Evolutionary conservation across 345 rosid species (phyloP).

Genomic region (Moricandia arvensis): DNA sequence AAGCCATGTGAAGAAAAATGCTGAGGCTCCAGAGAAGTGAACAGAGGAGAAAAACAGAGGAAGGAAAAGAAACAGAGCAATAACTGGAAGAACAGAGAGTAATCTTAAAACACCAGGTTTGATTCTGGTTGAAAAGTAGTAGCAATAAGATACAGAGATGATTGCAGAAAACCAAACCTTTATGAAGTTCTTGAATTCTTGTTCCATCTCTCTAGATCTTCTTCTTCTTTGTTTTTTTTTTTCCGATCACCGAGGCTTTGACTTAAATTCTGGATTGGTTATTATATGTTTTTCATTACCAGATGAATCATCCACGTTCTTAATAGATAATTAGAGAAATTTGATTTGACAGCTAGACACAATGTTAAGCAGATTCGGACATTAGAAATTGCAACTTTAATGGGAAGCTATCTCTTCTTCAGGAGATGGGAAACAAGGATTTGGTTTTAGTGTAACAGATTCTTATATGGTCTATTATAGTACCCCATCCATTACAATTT

Average conservation of each 20-base stretch:
- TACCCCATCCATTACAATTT: no score
- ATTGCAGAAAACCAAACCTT: conserved; percentile 24
- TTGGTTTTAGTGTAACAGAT: not conserved
- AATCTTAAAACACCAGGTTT: conserved; percentile 14
- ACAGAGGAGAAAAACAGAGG: conserved; percentile 38
- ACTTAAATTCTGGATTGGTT: not conserved
- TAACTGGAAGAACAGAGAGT: conserved; percentile 38
- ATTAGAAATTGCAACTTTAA: not conserved
- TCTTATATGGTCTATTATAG: not conserved
- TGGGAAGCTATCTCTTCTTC: not conserved
- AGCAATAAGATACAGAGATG: conserved; percentile 36
- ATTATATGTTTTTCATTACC: no score
- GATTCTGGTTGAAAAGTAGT: conserved; percentile 17
- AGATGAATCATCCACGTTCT: no score
- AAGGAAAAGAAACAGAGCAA: conserved; percentile 40
- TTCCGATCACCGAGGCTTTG: not conserved
- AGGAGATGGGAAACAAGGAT: not conserved
- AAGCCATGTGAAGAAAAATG: conserved; percentile 40
- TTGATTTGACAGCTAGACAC: no score
- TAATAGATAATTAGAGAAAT: no score
- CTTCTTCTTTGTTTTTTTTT: not conserved
- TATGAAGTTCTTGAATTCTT: conserved; percentile 29
- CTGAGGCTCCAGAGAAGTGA: conserved; percentile 26
- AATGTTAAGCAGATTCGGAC: no score
- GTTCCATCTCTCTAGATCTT: conserved; percentile 27